Evolutionary conservation across 371 early-diverging fungal species (phyloP).

Genomic region (Rhizopus arrhizus): DNA sequence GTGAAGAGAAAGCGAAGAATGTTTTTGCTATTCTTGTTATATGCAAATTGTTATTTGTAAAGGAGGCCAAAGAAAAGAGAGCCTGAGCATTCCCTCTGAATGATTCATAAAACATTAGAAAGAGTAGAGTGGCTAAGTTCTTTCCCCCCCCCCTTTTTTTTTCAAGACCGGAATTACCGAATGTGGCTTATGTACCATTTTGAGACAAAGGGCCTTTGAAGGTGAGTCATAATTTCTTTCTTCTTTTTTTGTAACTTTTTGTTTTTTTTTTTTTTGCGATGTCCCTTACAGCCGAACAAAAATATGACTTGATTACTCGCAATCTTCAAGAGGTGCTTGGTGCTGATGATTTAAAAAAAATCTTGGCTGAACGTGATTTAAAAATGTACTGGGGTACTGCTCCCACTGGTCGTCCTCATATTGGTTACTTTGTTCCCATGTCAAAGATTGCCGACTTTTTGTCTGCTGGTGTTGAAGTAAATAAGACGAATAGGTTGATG

Average conservation of each 20-base stretch:
- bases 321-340: slow-evolving; percentile 98
- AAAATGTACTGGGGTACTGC: slow-evolving; percentile 99
- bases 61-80: no score
- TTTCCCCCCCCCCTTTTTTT: no score
- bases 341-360: slow-evolving; percentile 83
- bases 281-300: slow-evolving; percentile 66
- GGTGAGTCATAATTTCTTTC: slow-evolving; percentile 5
- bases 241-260: slow-evolving; percentile 11
- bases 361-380: slow-evolving; percentile 88
- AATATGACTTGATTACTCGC: slow-evolving; percentile 88
- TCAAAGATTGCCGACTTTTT: slow-evolving; percentile 98
- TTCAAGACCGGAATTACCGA: no score
- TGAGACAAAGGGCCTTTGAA: not conserved
- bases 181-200: no score
- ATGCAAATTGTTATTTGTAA: no score
- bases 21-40: no score
- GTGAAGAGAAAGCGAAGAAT: no score
- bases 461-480: slow-evolving; percentile 79
- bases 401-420: slow-evolving; percentile 97
- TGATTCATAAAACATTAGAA: no score
- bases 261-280: slow-evolving; percentile 24
- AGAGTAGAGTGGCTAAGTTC: no score
- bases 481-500: not conserved
- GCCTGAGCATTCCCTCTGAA: no score
- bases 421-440: slow-evolving; percentile 99